Evolutionary conservation across 257 asterid species (phyloP), one percentile per base, ranked within the genome.

Genomic region (Linaria vulgaris): DNA sequence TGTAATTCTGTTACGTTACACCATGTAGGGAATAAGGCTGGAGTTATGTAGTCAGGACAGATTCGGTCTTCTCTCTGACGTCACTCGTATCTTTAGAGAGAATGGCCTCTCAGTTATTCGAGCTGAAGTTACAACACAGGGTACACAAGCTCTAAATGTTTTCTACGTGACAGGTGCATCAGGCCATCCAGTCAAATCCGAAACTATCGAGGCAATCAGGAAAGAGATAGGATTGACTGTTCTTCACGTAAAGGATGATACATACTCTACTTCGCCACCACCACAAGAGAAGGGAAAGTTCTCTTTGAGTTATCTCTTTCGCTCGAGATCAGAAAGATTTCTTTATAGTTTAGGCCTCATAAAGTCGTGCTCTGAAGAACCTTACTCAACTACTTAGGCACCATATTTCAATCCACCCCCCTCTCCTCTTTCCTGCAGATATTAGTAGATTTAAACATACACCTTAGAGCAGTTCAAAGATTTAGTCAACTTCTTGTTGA

Each of bases 311-410:
- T 83, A 78, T 17, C 74, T 88, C 64, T 85, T 91, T 69, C 84
- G 86, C 43, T 82, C 96, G 1, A 85, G 94, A 61, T 91, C 97
- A 4, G 82, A 79, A 51, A 82, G 76, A 17, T 72, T 82, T 13
- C 86, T 91, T 12, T 84, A 77, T 73, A 86, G 80, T 48, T 83
- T 91, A 19, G 95, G 98, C 11, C 76, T 86, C 51, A 83, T 81
- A 47, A 83, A 76, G 15, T 83, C 92, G 9, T 81, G 81, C 74
- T 81, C 88, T 9, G 82, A 71, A 53, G 53, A 75, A 6, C 19
- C 24, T 43, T 60, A 21, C 44, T 52, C 34, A 44, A 25, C 46
- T 5, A 39, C n/a, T 10, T 17, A 9, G 44, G 46, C 37, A 30
- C 37, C 37, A 30, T 30, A 30, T 30, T 6, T 30, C 37, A 3